Conservation (phyloP, 768 basidiomycete species). For the Suillus bovinus region DNA sequence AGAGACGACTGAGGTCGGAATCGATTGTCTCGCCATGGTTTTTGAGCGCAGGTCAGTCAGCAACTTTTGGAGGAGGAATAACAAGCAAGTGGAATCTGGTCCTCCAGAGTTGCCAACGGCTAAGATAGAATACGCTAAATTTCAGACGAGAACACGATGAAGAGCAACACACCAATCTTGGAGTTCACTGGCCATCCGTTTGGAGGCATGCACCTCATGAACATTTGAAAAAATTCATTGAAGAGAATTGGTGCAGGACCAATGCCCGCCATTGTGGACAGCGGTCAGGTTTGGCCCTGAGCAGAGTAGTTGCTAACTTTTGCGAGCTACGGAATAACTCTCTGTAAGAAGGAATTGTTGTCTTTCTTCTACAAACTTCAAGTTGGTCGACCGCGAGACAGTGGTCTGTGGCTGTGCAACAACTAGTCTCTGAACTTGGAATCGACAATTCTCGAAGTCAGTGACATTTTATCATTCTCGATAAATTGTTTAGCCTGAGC, state of each 20-base stretch:
- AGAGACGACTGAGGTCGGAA: conserved; percentile 44
- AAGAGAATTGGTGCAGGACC: conserved; percentile 37
- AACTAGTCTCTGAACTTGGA: not conserved
- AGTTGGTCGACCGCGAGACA: too few species aligned
- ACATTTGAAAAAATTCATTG: conserved; percentile 49
- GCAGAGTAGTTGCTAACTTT: not conserved
- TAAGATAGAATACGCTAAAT: conserved; percentile 22
- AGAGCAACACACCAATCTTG: conserved; percentile 42
- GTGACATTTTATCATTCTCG: not conserved
- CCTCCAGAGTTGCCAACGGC: conserved; percentile 83
- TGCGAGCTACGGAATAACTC: not conserved
- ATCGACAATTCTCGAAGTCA: too few species aligned
- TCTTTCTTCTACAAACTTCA: too few species aligned
- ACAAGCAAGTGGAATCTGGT: conserved; percentile 77
- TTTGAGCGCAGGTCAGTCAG: conserved; percentile 24
- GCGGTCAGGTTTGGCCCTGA: not conserved
- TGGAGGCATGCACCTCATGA: conserved; percentile 49
- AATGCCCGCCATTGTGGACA: not conserved
- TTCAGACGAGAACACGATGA: not conserved
- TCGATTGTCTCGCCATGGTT: conserved; percentile 16
- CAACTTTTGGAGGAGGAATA: conserved; percentile 61
- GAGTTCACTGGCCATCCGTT: conserved; percentile 42
- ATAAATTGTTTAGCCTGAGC: not conserved
- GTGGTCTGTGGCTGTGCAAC: conserved; percentile 1
- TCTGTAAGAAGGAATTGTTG: not conserved